A percentile compares a stretch with the other conserved stretches of the same genome.
Conservation (phyloP, 768 basidiomycete species). For the Russula emetica region DNA sequence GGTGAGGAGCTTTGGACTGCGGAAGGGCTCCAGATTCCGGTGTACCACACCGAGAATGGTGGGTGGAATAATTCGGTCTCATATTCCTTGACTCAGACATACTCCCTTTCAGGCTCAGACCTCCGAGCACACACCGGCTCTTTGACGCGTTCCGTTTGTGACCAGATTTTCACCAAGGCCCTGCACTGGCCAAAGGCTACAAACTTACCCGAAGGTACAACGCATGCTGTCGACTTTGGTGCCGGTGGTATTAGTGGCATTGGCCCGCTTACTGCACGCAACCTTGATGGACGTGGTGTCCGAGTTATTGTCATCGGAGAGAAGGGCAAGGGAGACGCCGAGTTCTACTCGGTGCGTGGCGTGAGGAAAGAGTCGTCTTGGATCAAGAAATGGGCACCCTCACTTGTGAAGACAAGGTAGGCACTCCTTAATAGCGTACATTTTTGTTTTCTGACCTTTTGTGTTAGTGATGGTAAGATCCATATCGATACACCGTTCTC, state of each 20-base stretch:
- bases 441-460: slow-evolving; percentile 6
- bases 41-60: slow-evolving; percentile 94
- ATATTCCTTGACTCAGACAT: slow-evolving; percentile 24
- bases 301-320: slow-evolving; percentile 89
- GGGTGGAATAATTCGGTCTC: slow-evolving; percentile 32
- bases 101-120: slow-evolving; percentile 62
- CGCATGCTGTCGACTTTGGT: slow-evolving; percentile 95
- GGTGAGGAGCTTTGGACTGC: slow-evolving; percentile 75
- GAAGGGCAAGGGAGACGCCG: slow-evolving; percentile 81
- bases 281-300: slow-evolving; percentile 90
- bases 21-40: slow-evolving; percentile 70
- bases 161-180: slow-evolving; percentile 87
- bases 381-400: slow-evolving; percentile 83
- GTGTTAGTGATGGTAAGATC: slow-evolving; percentile 77
- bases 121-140: slow-evolving; percentile 65
- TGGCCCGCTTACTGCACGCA: slow-evolving; percentile 83
- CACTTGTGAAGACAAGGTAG: slow-evolving; percentile 84
- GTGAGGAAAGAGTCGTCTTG: slow-evolving; percentile 85
- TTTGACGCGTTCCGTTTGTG: slow-evolving; percentile 82
- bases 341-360: slow-evolving; percentile 64
- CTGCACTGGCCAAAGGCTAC: slow-evolving; percentile 94
- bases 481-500: slow-evolving; percentile 97
- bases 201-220: slow-evolving; percentile 82
- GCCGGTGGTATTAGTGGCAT: slow-evolving; percentile 93
- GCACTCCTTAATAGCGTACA: neutral